Conservation (phyloP, 148 eudicot species). For the Polygonum maritimum region DNA sequence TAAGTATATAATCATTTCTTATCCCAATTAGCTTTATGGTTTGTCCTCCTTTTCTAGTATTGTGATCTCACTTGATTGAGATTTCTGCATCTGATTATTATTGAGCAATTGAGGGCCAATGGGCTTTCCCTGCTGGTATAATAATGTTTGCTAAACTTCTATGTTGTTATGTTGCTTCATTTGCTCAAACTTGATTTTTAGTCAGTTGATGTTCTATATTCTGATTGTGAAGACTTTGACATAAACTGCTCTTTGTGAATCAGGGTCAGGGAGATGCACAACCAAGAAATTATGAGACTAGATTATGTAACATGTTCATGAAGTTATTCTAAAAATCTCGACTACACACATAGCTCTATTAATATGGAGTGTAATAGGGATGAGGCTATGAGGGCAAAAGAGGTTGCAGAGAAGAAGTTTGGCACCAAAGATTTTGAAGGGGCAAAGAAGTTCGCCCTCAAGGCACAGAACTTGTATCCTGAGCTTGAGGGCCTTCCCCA, state of each 20-base stretch:
- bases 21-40: neutral
- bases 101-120: neutral
- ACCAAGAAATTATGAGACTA: neutral
- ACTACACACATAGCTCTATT: neutral
- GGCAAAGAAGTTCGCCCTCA: constrained; percentile 63
- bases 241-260: neutral
- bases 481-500: constrained; percentile 72
- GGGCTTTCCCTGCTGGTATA: neutral
- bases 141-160: neutral
- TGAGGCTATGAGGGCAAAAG: constrained; percentile 75
- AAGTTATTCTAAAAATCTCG: neutral
- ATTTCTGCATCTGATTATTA: neutral
- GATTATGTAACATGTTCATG: neutral
- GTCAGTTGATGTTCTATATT: neutral
- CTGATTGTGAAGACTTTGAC: neutral
- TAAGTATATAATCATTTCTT: neutral
- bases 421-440: constrained; percentile 44
- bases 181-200: neutral
- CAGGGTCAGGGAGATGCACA: neutral
- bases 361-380: constrained; percentile 88
- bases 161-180: neutral
- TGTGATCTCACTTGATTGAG: neutral
- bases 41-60: neutral
- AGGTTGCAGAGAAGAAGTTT: constrained; percentile 75
- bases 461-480: constrained; percentile 66